Percentiles rank a stretch among this genome's conserved stretches.
Conservation (phyloP, 495 filamentous ascomycete species). For the Neurospora sp. region DNA sequence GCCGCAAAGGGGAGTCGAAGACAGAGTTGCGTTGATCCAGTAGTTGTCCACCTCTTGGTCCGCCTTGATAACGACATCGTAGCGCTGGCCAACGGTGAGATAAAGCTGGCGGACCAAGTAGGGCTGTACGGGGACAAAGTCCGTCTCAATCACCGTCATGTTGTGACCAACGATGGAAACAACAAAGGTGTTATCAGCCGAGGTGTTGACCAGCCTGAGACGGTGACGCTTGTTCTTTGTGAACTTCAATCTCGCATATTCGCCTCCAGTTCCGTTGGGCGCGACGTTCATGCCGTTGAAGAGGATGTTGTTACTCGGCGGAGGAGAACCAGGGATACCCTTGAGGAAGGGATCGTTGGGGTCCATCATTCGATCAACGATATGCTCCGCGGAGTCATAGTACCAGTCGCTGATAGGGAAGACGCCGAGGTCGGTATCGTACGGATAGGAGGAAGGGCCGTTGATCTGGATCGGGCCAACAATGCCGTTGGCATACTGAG, state of each 20-base stretch:
- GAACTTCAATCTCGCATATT: conserved; percentile 20
- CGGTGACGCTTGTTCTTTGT: conserved; percentile 27
- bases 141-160: conserved; percentile 33
- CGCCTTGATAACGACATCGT: conserved; percentile 54
- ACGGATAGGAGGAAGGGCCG: conserved; percentile 34
- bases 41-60: conserved; percentile 36
- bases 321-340: conserved; percentile 10
- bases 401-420: conserved; percentile 25
- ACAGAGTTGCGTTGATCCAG: conserved; percentile 33
- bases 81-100: conserved; percentile 53
- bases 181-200: conserved; percentile 22
- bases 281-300: conserved; percentile 29
- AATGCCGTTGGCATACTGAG: conserved; percentile 35
- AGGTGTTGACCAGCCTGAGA: conserved; percentile 39
- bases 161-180: conserved; percentile 33
- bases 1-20: not conserved
- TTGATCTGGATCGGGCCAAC: conserved; percentile 40
- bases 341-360: conserved; percentile 32
- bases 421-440: conserved; percentile 45
- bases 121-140: conserved; percentile 36
- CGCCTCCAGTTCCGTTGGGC: conserved; percentile 10
- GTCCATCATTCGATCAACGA: conserved; percentile 13
- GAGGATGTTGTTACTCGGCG: conserved; percentile 11
- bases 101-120: conserved; percentile 29
- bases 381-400: conserved; percentile 13